Base-by-base conservation (phyloP, 2,329 filamentous ascomycete genomes). In the Thelonectria rubi region DNA sequence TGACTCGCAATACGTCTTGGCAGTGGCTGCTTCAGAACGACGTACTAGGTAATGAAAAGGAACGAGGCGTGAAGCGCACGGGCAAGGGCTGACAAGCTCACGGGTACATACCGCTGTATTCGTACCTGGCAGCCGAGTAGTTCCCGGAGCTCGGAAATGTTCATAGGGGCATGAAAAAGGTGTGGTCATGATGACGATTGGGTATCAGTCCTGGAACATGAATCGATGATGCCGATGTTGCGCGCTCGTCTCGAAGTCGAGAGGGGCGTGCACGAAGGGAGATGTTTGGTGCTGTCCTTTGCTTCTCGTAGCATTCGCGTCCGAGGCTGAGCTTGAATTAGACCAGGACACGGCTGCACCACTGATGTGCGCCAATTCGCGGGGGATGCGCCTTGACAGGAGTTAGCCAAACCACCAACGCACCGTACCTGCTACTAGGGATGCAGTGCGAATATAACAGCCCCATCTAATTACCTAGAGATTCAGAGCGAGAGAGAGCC, bases 361-460 rank as follows among this genome's bases (percentile, higher is more conserved):
- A 47, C 49, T 53, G 56, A 58, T 58, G 42, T 53, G 56, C 56
- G 46, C 39, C 58, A 56, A 60, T 55, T 55, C 58, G 53, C 52
- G 58, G 52, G 58, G 58, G 53, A 53, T 49, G 54, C 21, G 45
- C 45, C 54, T 40, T 56, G 45, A 49, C 54, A 43, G 54, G 54
- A 56, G 46, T 46, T 26, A 32, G 45, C 15, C 37, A 56, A 56
- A 49, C 30, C 43, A 40, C 34, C 34, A 56, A 43, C 24, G 45
- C 24, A 42, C 37, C 42, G 54, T 46, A 56, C 54, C 45, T 48
- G 30, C 45, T 18, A 24, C 42, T 48, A 30, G 21, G 24, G 45
- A 48, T 32, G 45, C 21, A 48, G 11, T 15, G 15, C 15, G 12
- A 37, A 37, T 7, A 32, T 11, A 48, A 32, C 32, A 26, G 26